Evolutionary conservation across 2,329 filamentous ascomycete genomes (phyloP).

Genomic region (Bimuria novae-zelandiae): DNA sequence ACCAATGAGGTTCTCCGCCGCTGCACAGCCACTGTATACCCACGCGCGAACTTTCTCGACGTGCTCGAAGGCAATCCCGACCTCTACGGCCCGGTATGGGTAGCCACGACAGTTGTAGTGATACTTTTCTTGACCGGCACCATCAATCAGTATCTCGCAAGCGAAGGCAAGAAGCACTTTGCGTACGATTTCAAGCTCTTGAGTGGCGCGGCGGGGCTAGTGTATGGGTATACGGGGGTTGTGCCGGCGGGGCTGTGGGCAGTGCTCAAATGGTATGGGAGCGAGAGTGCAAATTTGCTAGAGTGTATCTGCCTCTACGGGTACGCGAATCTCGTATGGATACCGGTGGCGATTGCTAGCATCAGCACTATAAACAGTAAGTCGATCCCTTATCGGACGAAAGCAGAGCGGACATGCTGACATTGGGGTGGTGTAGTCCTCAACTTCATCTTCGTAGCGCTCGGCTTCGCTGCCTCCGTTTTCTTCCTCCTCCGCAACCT

Average conservation of each 20-base stretch:
- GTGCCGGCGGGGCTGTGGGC: conserved; percentile 86
- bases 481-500: conserved; percentile 48
- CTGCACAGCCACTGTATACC: conserved; percentile 87
- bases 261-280: conserved; percentile 91
- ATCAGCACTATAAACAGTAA: conserved; percentile 78
- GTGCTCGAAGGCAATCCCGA: conserved; percentile 96
- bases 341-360: conserved; percentile 87
- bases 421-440: conserved; percentile 56
- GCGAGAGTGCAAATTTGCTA: conserved; percentile 87
- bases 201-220: conserved; percentile 85
- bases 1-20: conserved; percentile 85
- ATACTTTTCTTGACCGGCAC: conserved; percentile 95
- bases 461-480: conserved; percentile 53
- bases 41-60: conserved; percentile 92
- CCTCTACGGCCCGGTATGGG: conserved; percentile 97
- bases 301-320: conserved; percentile 97
- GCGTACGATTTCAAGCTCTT: conserved; percentile 89
- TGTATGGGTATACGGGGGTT: conserved; percentile 88
- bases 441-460: conserved; percentile 90
- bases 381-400: conserved; percentile 17
- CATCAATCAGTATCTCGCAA: conserved; percentile 85
- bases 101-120: conserved; percentile 94
- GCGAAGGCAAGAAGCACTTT: conserved; percentile 70
- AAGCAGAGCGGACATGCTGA: neutral
- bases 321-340: conserved; percentile 97